Evolutionary conservation across 768 basidiomycete species (phyloP).

Genomic region (Termitomyces sp.): DNA sequence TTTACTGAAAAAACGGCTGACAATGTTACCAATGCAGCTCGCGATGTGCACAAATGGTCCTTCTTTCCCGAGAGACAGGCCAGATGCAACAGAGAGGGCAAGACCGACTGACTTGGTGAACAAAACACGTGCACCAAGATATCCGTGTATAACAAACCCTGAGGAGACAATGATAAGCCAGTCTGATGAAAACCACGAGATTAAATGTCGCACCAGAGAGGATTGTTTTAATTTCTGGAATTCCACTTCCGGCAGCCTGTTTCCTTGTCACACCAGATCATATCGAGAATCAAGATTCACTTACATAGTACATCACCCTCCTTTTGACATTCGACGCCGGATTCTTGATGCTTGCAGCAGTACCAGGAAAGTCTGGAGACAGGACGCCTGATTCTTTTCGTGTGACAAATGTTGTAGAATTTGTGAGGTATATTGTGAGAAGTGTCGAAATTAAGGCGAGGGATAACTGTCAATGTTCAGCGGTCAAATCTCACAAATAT

Average conservation of each 20-base stretch:
- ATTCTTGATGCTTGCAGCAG: constrained; percentile 14
- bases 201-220: constrained; percentile 56
- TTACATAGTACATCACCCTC: constrained; percentile 78
- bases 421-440: constrained; percentile 84
- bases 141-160: constrained; percentile 97
- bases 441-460: constrained; percentile 69
- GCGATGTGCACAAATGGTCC: constrained; percentile 87
- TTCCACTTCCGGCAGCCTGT: constrained; percentile 91
- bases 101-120: constrained; percentile 89
- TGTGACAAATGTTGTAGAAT: constrained; percentile 83
- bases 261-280: neutral
- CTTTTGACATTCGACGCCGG: constrained; percentile 37
- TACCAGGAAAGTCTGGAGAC: constrained; percentile 39
- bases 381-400: constrained; percentile 84
- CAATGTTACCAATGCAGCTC: constrained; percentile 88
- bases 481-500: neutral
- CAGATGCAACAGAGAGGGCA: constrained; percentile 88
- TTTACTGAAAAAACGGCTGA: constrained; percentile 79
- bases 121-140: constrained; percentile 84
- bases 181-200: neutral
- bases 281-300: constrained; percentile 19
- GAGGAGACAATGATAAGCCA: neutral
- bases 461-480: constrained; percentile 41
- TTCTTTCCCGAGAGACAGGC: constrained; percentile 76
- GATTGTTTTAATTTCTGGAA: constrained; percentile 95